phyloP scores from a whole-genome alignment of 2,329 filamentous ascomycete species.

The Lizonia empirigonia region DNA sequence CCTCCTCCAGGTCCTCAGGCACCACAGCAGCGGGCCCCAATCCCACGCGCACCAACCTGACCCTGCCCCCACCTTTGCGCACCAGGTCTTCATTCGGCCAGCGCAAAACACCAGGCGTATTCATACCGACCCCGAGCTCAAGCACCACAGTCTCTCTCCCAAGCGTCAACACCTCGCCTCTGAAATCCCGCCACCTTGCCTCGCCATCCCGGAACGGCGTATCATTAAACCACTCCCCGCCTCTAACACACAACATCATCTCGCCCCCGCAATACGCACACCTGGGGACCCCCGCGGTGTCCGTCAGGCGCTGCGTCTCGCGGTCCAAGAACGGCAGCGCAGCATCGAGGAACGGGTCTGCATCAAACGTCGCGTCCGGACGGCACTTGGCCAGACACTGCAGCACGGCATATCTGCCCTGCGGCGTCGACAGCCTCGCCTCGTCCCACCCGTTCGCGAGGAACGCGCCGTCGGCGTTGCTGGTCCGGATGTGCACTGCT shows the following conservation, averaged over 20 bases:
- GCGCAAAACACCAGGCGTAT: constrained; percentile 29
- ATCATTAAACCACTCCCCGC: constrained; percentile 37
- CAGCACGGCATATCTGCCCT: constrained; percentile 39
- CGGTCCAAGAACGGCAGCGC: constrained; percentile 29
- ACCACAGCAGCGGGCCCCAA: constrained; percentile 19
- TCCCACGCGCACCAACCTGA: constrained; percentile 27
- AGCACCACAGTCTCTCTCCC: constrained; percentile 28
- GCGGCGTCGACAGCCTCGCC: constrained; percentile 37
- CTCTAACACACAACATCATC: constrained; percentile 38
- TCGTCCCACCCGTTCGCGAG: constrained; percentile 33
- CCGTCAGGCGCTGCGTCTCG: constrained; percentile 25
- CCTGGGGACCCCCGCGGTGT: constrained; percentile 26
- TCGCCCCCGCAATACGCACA: constrained; percentile 34
- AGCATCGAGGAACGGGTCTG: constrained; percentile 25
- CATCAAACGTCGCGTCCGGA: constrained; percentile 33
- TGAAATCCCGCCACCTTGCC: constrained; percentile 26
- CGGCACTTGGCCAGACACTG: constrained; percentile 41
- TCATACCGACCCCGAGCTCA: constrained; percentile 32
- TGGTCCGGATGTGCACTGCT: constrained; percentile 38
- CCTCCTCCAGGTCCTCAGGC: constrained; percentile 22
- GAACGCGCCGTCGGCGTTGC: constrained; percentile 45
- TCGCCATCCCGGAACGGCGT: constrained; percentile 30
- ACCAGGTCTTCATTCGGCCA: constrained; percentile 33
- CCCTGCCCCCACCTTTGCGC: constrained; percentile 17
- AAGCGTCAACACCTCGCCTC: constrained; percentile 1